Evolutionary conservation across 2,329 filamentous ascomycete genomes (phyloP).

Genomic region (Neofusicoccum laricinum): DNA sequence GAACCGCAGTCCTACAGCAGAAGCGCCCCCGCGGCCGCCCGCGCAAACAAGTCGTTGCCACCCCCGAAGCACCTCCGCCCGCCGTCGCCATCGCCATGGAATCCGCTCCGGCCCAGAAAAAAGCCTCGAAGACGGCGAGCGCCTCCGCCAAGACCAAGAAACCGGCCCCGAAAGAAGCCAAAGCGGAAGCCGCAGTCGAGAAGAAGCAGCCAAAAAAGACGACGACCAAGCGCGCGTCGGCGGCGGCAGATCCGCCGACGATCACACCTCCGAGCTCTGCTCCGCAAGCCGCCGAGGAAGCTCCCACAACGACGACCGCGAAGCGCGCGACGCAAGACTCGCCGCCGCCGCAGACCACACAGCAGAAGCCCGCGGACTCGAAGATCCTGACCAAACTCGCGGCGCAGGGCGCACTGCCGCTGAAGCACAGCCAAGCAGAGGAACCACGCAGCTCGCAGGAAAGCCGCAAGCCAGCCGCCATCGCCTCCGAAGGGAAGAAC

Average conservation of each 20-base stretch:
- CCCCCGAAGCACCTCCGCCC: background rate
- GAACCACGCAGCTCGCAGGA: background rate
- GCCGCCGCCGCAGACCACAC: background rate
- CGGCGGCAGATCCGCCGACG: background rate
- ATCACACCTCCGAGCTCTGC: background rate
- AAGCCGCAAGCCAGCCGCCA: background rate
- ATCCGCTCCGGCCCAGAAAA: background rate
- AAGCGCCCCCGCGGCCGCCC: slow-evolving; percentile 1
- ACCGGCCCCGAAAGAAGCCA: background rate
- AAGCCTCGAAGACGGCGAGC: background rate
- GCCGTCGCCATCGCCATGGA: background rate
- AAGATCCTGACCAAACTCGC: background rate
- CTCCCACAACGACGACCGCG: background rate
- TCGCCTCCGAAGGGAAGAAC: background rate
- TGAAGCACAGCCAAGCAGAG: background rate
- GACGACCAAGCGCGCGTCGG: background rate
- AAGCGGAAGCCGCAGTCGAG: background rate
- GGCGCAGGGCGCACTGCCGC: background rate
- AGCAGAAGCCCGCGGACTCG: background rate
- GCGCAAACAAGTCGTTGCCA: slow-evolving; percentile 3
- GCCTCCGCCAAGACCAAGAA: background rate
- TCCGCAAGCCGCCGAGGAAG: background rate
- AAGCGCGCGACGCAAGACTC: too few species aligned
- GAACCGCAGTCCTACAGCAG: background rate
- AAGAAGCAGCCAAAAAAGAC: background rate